These are phyloP conservation scores for Musa itinerans DNA, from an alignment of 176 grass and related monocot species.

Conservation along the genomic window DNA sequence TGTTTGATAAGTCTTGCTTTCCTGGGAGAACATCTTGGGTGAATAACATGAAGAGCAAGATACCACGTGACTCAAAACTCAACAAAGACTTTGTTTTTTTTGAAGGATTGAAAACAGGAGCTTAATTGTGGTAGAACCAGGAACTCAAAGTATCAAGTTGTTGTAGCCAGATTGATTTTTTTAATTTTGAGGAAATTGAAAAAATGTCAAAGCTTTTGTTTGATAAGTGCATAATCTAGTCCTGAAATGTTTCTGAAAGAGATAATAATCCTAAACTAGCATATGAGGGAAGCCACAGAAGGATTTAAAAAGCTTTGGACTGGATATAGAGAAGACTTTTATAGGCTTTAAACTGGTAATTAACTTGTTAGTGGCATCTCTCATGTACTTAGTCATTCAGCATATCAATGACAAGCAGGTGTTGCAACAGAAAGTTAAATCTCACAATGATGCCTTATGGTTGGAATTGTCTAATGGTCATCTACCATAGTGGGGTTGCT, in stretches of 20 bases:
- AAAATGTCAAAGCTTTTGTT: too few species aligned
- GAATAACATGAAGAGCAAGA: too few species aligned
- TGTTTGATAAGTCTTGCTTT: too few species aligned
- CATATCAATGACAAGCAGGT: neutral
- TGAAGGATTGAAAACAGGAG: too few species aligned
- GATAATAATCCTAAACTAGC: neutral
- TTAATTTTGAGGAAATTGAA: too few species aligned
- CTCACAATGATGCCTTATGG: neutral
- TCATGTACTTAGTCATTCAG: neutral
- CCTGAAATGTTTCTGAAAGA: neutral
- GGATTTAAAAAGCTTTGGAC: neutral
- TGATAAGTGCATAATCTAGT: too few species aligned
- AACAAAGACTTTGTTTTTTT: too few species aligned
- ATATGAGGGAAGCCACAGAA: neutral
- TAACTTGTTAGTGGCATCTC: neutral
- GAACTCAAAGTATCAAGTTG: too few species aligned
- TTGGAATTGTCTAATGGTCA: neutral
- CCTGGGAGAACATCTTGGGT: too few species aligned
- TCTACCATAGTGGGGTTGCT: neutral
- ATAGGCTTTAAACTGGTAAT: neutral
- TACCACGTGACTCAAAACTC: too few species aligned
- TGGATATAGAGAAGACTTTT: neutral
- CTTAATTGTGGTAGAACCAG: too few species aligned
- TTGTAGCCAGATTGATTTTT: too few species aligned
- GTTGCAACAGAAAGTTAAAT: neutral